These are phyloP conservation scores for Colletotrichum incanum DNA, from an alignment of 2,329 filamentous ascomycete genomes.

Conservation along the genomic window DNA sequence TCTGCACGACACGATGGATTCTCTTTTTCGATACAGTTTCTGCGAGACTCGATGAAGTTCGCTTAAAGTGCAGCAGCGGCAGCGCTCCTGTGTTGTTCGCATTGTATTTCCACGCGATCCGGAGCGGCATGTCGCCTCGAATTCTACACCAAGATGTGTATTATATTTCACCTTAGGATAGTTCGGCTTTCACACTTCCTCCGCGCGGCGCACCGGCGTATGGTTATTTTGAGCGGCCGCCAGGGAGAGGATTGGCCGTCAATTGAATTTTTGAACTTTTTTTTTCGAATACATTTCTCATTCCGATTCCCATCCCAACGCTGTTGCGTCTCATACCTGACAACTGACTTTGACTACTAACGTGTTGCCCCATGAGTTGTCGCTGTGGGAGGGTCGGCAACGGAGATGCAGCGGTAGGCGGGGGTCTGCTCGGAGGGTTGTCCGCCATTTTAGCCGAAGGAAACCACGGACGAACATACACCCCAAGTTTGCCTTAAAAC, in stretches of 20 bases:
- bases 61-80: slow-evolving; percentile 23
- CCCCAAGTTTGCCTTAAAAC: not conserved
- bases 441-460: slow-evolving; percentile 29
- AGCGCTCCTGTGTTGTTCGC: slow-evolving; percentile 18
- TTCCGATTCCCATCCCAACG: not conserved
- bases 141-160: slow-evolving; percentile 32
- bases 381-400: slow-evolving; percentile 1
- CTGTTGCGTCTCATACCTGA: not conserved
- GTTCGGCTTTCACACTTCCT: slow-evolving; percentile 30
- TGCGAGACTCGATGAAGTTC: slow-evolving; percentile 23
- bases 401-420: slow-evolving; percentile 16
- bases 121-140: slow-evolving; percentile 18
- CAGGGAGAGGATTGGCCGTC: slow-evolving; percentile 22
- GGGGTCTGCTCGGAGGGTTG: slow-evolving; percentile 18
- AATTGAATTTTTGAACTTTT: slow-evolving; percentile 4
- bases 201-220: slow-evolving; percentile 43
- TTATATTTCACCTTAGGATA: slow-evolving; percentile 40
- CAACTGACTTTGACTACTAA: not conserved
- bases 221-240: slow-evolving; percentile 33
- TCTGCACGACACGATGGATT: slow-evolving; percentile 33
- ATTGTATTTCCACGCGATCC: slow-evolving; percentile 10
- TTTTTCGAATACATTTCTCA: not conserved
- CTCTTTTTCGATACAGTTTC: slow-evolving; percentile 23
- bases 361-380: not conserved
- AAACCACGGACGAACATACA: slow-evolving; percentile 33